Conservation (phyloP, 306 rosid species). For the Malus asiatica region DNA sequence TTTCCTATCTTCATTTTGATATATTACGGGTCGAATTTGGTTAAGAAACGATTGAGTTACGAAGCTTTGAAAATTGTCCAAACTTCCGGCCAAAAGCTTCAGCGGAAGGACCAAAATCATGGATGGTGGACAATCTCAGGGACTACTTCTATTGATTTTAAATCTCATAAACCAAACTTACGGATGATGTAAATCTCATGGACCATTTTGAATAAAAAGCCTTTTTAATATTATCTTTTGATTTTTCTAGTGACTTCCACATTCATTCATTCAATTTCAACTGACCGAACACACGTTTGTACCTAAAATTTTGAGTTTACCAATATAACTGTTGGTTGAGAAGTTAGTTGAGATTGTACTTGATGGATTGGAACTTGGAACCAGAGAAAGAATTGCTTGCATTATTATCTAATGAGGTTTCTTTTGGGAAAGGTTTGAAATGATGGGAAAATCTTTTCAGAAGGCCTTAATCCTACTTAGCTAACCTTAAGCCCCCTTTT, state of each 20-base stretch:
- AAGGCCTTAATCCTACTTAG: neutral
- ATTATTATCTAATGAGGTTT: neutral
- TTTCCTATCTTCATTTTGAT: no score
- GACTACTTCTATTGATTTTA: no score
- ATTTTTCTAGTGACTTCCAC: neutral
- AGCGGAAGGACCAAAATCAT: no score
- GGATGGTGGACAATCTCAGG: no score
- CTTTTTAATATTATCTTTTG: neutral
- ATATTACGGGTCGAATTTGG: no score
- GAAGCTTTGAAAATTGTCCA: no score
- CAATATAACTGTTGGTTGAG: neutral
- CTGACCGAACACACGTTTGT: fast-evolving
- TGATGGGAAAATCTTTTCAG: neutral
- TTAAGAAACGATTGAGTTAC: no score
- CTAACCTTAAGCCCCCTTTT: neutral
- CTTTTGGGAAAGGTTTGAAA: neutral
- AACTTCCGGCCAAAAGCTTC: no score
- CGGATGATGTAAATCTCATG: no score
- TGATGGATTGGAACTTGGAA: neutral
- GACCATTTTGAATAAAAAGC: no score
- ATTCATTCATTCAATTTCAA: neutral
- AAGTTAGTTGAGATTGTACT: neutral
- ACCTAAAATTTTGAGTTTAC: neutral
- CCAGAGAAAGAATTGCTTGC: neutral
- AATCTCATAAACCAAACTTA: no score